Evolutionary conservation across 257 asterid species (phyloP), one percentile per base, ranked within the genome.

Genomic region (Solanum virginianum): DNA sequence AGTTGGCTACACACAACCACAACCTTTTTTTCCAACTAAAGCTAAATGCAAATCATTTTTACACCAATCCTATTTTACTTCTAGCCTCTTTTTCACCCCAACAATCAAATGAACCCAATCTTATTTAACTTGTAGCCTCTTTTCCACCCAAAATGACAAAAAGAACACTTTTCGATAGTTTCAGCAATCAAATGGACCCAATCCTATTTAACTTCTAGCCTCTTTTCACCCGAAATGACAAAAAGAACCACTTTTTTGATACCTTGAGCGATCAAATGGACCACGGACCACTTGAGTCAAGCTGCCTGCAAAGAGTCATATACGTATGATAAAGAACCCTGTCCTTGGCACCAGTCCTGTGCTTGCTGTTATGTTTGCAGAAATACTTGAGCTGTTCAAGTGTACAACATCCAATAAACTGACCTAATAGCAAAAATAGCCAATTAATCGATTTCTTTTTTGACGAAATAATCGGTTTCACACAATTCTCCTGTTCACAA

Each of bases 331-430:
- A 97, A 1, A 95, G 94, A 17, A 97, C 94, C 1, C 98, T 96
- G 82, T 95, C 96, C 55, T 97, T 97, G 0, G 99, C 98, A 0
- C 98, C 99, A 0, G 98, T 97, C 10, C 97, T 93, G 20, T 97
- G 99, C 84, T 92, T 94, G 68, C 83, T 86, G 1, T 97, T 94
- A 86, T 97, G 94, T 66, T 97, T 95, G 89, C 99, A 97, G 87
- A 95, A 95, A 68, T 94, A 95, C 39, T 91, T 97, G 15, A 97
- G 93, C 89, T 97, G 98, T 0, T 89, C 92, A 12, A 97, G 89
- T 0, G 93, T 97, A 89, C 98, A 95, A 80, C 90, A 87, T 0
- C 98, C 99, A 47, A 97, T 84, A 90, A 91, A 81, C 26, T 94
- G 93, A 0, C 97, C 97, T 11, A 97, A 87, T 0, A 97, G 88